These are phyloP conservation scores for Albizia julibrissin DNA, from an alignment of 306 rosid species.

Conservation along the genomic window DNA sequence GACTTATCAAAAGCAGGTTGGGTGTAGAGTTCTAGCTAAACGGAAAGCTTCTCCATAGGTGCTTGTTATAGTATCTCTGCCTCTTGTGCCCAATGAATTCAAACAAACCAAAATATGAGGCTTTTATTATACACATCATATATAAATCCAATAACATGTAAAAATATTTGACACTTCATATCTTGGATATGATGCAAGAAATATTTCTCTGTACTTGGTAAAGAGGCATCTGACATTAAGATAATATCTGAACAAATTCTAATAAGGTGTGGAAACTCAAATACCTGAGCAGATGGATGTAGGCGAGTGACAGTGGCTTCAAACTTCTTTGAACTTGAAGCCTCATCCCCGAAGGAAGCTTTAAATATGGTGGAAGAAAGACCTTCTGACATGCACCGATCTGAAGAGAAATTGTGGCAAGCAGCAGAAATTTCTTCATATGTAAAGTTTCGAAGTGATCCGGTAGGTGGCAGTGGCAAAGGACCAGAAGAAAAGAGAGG, in stretches of 20 bases:
- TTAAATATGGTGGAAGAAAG: conserved; percentile 81
- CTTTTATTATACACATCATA: neutral
- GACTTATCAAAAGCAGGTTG: neutral
- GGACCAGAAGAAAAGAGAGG: conserved; percentile 52
- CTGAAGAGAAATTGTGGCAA: conserved; percentile 82
- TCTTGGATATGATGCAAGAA: neutral
- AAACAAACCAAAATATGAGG: neutral
- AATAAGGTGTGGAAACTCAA: conserved; percentile 5
- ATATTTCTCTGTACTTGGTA: neutral
- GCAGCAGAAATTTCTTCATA: conserved; percentile 82
- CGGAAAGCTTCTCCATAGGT: neutral
- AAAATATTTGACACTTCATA: neutral
- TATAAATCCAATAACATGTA: neutral
- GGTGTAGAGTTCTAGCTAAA: neutral
- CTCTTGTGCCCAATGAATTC: neutral
- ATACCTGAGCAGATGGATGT: conserved; percentile 82
- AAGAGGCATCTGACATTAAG: neutral
- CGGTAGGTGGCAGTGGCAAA: conserved; percentile 86
- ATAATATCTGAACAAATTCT: conserved; percentile 10
- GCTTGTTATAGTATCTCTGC: neutral
- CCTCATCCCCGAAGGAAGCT: conserved; percentile 91
- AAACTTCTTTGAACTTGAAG: conserved; percentile 71
- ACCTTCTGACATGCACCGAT: conserved; percentile 81
- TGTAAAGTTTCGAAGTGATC: conserved; percentile 60
- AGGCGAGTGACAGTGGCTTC: conserved; percentile 96